These are phyloP conservation scores for Trichocomaceae sp. DNA, from an alignment of 2,329 filamentous ascomycete genomes.

Conservation along the genomic window DNA sequence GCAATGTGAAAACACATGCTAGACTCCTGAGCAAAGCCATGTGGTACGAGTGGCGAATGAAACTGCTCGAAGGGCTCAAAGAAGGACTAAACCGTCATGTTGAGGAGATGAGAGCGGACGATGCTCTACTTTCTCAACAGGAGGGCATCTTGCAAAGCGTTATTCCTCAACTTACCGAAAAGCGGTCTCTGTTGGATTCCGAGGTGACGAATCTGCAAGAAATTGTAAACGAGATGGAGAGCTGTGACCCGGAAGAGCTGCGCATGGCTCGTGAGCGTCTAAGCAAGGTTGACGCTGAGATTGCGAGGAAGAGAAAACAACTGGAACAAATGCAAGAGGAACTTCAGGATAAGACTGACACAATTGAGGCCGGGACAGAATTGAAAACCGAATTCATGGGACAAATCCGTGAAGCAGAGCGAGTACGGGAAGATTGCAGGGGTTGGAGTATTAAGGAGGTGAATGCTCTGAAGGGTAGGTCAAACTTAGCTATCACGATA, in stretches of 20 bases:
- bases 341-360: conserved; percentile 59
- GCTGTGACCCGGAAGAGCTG: conserved; percentile 72
- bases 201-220: conserved; percentile 64
- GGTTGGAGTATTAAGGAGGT: conserved; percentile 86
- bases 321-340: conserved; percentile 62
- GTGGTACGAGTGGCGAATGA: conserved; percentile 98
- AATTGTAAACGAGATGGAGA: conserved; percentile 55
- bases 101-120: conserved; percentile 70
- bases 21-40: conserved; percentile 86
- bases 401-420: conserved; percentile 77
- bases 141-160: conserved; percentile 61
- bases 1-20: conserved; percentile 91
- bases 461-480: conserved; percentile 64
- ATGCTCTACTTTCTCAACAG: conserved; percentile 59
- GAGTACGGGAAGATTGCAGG: conserved; percentile 76
- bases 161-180: conserved; percentile 58
- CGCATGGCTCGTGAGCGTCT: conserved; percentile 65
- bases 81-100: conserved; percentile 70
- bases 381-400: conserved; percentile 63
- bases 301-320: conserved; percentile 61
- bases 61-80: conserved; percentile 73
- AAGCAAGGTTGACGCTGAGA: conserved; percentile 56
- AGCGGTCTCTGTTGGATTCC: conserved; percentile 54
- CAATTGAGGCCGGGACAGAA: conserved; percentile 56
- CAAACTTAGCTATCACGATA: background rate